phyloP scores from a whole-genome alignment of 2,329 filamentous ascomycete genomes.

The Cladosporium colombiae region DNA sequence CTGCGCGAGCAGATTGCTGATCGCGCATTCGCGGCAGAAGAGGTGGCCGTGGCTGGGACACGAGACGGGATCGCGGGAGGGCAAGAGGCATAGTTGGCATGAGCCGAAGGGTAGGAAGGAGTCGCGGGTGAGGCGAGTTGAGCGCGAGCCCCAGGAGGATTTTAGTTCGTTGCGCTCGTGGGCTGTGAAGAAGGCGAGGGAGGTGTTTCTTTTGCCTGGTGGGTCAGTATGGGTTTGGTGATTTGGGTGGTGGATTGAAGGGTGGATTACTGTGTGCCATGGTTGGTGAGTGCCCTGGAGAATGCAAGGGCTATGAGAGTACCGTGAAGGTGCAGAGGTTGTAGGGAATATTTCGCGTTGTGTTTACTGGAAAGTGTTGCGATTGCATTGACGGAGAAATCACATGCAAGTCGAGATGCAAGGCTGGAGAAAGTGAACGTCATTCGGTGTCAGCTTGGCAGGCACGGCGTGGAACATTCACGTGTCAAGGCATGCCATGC shows the following conservation, averaged over 20 bases:
- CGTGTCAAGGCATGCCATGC: not conserved
- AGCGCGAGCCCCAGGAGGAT: conserved; percentile 75
- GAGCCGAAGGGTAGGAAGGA: conserved; percentile 90
- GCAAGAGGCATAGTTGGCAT: conserved; percentile 82
- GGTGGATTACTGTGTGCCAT: conserved; percentile 33
- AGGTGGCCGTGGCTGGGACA: conserved; percentile 78
- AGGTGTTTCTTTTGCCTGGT: conserved; percentile 77
- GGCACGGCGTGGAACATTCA: conserved; percentile 1
- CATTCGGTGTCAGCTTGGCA: conserved; percentile 21
- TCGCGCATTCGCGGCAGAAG: conserved; percentile 92
- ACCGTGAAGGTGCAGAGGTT: not conserved
- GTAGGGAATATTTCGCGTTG: not conserved
- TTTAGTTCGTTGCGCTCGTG: conserved; percentile 85
- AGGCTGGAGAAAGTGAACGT: conserved; percentile 13
- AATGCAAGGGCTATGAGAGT: not conserved
- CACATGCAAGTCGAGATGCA: not conserved
- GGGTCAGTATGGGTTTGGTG: conserved; percentile 21
- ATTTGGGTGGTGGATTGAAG: not conserved
- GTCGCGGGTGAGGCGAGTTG: conserved; percentile 83
- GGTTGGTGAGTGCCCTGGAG: not conserved
- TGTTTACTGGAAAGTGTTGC: not conserved
- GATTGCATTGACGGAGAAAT: not conserved
- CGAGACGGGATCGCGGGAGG: conserved; percentile 78
- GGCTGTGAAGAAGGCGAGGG: conserved; percentile 88
- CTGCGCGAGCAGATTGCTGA: conserved; percentile 87